Evolutionary conservation across 1,284 basidiomycete species (phyloP).

Genomic region (Taiwanofungus camphoratus): DNA sequence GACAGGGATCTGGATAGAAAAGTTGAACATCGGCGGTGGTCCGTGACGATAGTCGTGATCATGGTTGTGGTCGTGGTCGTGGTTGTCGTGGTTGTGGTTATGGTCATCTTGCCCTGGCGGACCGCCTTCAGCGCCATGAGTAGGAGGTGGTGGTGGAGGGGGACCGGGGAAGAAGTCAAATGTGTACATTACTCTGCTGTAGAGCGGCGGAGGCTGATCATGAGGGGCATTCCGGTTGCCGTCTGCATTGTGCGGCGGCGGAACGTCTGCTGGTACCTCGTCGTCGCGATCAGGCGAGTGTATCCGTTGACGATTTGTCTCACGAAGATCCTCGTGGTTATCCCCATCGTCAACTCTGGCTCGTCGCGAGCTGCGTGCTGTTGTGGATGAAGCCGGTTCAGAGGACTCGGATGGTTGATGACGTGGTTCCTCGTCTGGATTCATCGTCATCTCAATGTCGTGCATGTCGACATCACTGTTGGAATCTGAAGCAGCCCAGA

Average conservation of each 20-base stretch:
- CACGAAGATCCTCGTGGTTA: slow-evolving; percentile 23
- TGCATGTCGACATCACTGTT: slow-evolving; percentile 12
- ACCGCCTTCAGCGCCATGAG: neutral
- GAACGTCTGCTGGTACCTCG: slow-evolving; percentile 13
- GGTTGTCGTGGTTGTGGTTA: slow-evolving; percentile 1
- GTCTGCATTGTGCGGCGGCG: slow-evolving; percentile 8
- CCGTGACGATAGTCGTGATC: slow-evolving; percentile 5
- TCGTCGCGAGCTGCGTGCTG: slow-evolving; percentile 16
- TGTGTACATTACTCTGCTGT: slow-evolving; percentile 15
- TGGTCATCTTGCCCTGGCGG: neutral
- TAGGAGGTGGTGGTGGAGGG: neutral
- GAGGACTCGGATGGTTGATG: neutral
- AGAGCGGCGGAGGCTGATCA: slow-evolving; percentile 10
- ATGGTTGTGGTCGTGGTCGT: neutral
- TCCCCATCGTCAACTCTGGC: slow-evolving; percentile 25
- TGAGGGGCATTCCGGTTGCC: slow-evolving; percentile 5
- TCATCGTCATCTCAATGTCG: slow-evolving; percentile 12
- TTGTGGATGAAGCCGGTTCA: neutral
- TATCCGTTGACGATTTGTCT: slow-evolving; percentile 26
- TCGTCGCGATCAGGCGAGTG: slow-evolving; percentile 16
- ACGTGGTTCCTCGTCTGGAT: neutral
- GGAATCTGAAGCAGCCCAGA: neutral
- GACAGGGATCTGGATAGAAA: slow-evolving; percentile 17
- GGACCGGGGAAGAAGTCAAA: slow-evolving; percentile 20
- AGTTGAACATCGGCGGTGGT: slow-evolving; percentile 13